These are phyloP conservation scores for Irineochytrium annulatum DNA, from an alignment of 192 early-diverging fungal genomes.

Conservation along the genomic window DNA sequence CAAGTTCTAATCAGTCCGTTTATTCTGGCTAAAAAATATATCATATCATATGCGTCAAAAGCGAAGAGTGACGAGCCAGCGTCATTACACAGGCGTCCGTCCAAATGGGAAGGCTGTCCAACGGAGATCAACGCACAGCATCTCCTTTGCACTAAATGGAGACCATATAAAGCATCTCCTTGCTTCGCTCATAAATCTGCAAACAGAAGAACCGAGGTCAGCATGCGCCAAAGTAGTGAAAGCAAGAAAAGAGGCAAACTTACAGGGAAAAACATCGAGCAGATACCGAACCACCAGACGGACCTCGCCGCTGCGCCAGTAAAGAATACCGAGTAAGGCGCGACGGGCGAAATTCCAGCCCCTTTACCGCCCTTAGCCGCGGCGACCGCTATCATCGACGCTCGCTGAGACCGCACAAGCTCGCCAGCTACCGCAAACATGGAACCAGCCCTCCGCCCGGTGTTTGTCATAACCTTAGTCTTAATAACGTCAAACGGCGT, in stretches of 20 bases:
- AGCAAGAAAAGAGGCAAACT: neutral
- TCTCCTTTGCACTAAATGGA: no score
- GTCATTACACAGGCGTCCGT: no score
- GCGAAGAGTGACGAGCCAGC: no score
- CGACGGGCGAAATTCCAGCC: conserved; percentile 11
- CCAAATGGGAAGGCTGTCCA: no score
- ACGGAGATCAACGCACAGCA: no score
- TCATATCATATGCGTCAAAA: no score
- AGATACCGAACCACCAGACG: conserved; percentile 75
- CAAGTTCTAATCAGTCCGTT: no score
- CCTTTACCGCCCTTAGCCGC: no score
- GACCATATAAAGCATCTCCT: no score
- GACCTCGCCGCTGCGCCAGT: conserved; percentile 55
- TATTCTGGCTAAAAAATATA: no score
- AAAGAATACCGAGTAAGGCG: conserved; percentile 52
- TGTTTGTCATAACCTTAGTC: conserved; percentile 63
- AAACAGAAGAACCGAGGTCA: neutral
- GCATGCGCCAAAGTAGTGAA: neutral
- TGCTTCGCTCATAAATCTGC: neutral
- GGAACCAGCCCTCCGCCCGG: neutral
- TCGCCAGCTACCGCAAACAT: conserved; percentile 17
- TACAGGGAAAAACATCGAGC: conserved; percentile 70
- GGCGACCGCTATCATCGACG: no score
- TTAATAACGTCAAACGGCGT: conserved; percentile 73
- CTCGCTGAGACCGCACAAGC: conserved; percentile 31